Base-by-base conservation (phyloP, 2,329 filamentous ascomycete genomes). In the Microcyclosporella mali region DNA sequence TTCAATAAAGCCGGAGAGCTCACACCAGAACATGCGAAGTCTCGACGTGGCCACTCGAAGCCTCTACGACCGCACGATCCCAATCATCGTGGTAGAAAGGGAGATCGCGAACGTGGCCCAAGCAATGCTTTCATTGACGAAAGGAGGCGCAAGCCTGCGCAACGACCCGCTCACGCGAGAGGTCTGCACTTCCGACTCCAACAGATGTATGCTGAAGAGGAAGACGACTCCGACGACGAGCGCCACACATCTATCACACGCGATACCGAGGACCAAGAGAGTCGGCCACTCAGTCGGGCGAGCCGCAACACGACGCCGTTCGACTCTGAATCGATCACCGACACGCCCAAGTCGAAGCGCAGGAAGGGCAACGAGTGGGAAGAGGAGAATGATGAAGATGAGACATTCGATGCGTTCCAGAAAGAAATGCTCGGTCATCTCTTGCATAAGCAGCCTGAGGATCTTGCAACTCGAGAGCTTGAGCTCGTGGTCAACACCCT, bases 231-330 rank as follows among this genome's bases (percentile, higher is more conserved):
- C 0, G 89, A 95, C 51, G 89, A 74, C 42, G 71, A 95, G 50
- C 77, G 77, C 35, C 68, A 74, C 37, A 83, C 78, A 27, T 79
- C 84, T 10, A 66, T 82, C 37, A 79, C 77, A 10, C 75, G 82
- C 34, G 88, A 89, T 60, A 94, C 86, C 0, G 89, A 94, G 60
- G 89, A 92, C 52, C 81, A 81, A 27, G 89, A 92, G 47, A 94
- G 86, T 50, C 79, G 84, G 32, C 84, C 84, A 37, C 80, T 82
- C 33, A 95, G 86, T 63, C 86, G 84, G 32, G 72, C 75, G 60
- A 78, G 72, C 51, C 70, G 72, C 46, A 70, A 58, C 29, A 71
- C 72, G 12, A 74, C 73, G 25, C 68, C 71, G 2, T 77, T 73
- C 46, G 75, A 74, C 43, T 68, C 73, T 32, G 70, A 72, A 32